Base-by-base conservation (phyloP, 192 early-diverging fungal genomes). In the Podochytrium sp. region DNA sequence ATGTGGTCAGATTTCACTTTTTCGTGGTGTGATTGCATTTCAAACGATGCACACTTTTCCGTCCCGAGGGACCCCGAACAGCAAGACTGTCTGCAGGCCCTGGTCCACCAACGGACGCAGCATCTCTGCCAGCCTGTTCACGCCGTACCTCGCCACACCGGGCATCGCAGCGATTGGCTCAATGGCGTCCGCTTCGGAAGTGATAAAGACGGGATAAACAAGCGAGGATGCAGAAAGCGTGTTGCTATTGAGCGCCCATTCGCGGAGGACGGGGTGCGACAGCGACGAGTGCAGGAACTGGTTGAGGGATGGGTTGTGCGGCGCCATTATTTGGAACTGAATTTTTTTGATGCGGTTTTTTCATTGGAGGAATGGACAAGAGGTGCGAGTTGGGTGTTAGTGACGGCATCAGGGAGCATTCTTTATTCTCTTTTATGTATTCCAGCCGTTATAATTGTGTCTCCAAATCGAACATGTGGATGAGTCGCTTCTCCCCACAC, bases 171-270 rank as follows among this genome's bases (percentile, higher is more conserved):
- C 65, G 77, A 99, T 95, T 56, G 88, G 84, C 47, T 90, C 91
- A 58, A 81, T 84, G n/a, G 83, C 87, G 66, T 95, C 86, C 30
- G 84, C 70, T 60, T 91, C 86, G 82, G 96, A 95, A 43, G 87
- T 90, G 72, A 99, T 90, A 80, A 99, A 99, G 74, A 99, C 87
- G 30, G 97, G 97, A 82, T 91, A 98, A 84, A 98, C 92, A 52
- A 99, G 87, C 65, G 89, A 83, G 40, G 80, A 74, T 78, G 92
- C 90, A 34, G 90, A 90, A 23, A 87, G 32, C 16, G 43, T 52
- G 43, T 76, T 78, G n/a, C 52, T 69, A 4, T 27, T 10, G 16
- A 60, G 38, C 83, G 96, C 94, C 93, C 94, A 97, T 57, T 81
- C 68, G 38, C 97, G 89, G 71, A 90, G 89, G 29, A 87, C 72